Evolutionary conservation across 331 rosid genomes (phyloP).

Genomic region (Dryas integrifolia): DNA sequence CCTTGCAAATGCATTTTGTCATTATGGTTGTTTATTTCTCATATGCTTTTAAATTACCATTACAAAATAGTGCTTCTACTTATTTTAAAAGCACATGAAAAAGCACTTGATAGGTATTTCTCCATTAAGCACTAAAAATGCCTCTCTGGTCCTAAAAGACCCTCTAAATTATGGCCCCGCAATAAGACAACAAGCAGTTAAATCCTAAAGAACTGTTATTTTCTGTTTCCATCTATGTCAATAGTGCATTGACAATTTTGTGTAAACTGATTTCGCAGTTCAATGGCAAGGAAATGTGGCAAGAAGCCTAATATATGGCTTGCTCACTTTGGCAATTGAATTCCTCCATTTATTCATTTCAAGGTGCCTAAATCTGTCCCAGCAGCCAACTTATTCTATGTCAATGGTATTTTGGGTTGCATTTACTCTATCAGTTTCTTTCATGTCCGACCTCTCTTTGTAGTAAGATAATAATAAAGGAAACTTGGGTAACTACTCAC

Average conservation of each 20-base stretch:
- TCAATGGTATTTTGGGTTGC: constrained; percentile 27
- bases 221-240: no score
- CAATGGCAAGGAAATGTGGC: not conserved
- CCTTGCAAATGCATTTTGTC: no score
- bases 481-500: not conserved
- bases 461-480: not conserved
- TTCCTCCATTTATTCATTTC: constrained; percentile 33
- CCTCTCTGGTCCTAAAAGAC: no score
- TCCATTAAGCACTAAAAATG: no score
- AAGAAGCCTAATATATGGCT: constrained; percentile 18
- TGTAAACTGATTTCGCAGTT: constrained; percentile 13
- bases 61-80: no score
- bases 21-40: no score
- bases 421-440: constrained; percentile 21
- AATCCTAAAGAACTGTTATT: no score
- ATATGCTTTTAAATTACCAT: no score
- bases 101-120: no score
- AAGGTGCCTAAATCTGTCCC: constrained; percentile 19
- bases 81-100: no score
- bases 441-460: constrained; percentile 11
- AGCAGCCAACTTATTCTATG: not conserved
- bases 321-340: constrained; percentile 18
- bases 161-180: no score
- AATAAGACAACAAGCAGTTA: no score
- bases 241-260: not conserved